Conservation (phyloP, 805 yeast species). For the Saturnispora serradocipensis region DNA sequence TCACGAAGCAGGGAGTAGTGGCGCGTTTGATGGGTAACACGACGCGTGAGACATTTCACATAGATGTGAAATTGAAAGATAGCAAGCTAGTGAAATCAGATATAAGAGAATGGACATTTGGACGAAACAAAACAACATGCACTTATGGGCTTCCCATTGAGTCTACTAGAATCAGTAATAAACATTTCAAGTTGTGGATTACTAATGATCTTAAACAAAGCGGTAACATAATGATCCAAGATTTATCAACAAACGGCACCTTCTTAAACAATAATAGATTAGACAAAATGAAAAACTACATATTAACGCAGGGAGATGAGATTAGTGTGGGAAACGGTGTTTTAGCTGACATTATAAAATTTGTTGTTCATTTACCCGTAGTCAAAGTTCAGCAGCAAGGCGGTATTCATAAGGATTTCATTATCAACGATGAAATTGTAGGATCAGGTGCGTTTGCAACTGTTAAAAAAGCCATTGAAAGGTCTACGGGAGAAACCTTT, state of each 20-base stretch:
- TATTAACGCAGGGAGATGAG: conserved; percentile 87
- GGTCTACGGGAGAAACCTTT: conserved; percentile 73
- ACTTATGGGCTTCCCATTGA: conserved; percentile 54
- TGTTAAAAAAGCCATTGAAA: conserved; percentile 82
- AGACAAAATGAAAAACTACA: conserved; percentile 68
- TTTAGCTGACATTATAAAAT: conserved; percentile 51
- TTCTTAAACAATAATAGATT: conserved; percentile 66
- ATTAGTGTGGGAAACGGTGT: conserved; percentile 86
- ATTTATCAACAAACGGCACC: conserved; percentile 88
- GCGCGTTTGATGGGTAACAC: conserved; percentile 30
- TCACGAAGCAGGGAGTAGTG: conserved; percentile 26
- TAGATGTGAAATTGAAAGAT: conserved; percentile 24
- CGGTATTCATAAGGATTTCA: conserved; percentile 41
- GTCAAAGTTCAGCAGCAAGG: conserved; percentile 3
- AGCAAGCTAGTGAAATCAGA: conserved; percentile 6
- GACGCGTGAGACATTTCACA: conserved; percentile 18
- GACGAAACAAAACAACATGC: conserved; percentile 52
- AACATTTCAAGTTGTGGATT: conserved; percentile 63
- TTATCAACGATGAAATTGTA: conserved; percentile 72
- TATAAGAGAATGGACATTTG: conserved; percentile 38
- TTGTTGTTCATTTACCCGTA: conserved; percentile 41
- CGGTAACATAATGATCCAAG: conserved; percentile 45
- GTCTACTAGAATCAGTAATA: conserved; percentile 61
- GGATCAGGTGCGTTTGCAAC: conserved; percentile 99
- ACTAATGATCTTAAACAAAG: conserved; percentile 7